Evolutionary conservation across 768 basidiomycete species (phyloP).

Genomic region (Lactarius pseudohatsudake): DNA sequence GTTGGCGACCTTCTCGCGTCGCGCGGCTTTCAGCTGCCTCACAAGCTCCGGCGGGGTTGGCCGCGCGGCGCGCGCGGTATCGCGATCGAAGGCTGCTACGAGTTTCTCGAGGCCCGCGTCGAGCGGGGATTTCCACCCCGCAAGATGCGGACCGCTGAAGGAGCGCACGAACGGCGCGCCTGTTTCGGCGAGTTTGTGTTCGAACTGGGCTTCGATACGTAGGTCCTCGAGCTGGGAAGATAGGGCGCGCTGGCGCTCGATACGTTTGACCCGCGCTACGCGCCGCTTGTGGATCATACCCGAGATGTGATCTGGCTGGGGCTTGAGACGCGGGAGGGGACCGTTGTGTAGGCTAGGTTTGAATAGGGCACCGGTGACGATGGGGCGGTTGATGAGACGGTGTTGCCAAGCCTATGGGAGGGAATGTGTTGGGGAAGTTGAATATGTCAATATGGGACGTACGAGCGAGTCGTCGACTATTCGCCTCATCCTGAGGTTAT

Average conservation of each 20-base stretch:
- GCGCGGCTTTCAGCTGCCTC: constrained; percentile 51
- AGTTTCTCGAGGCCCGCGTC: constrained; percentile 37
- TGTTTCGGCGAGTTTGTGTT: constrained; percentile 32
- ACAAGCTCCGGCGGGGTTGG: constrained; percentile 53
- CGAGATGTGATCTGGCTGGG: constrained; percentile 71
- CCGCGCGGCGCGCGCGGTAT: constrained; percentile 42
- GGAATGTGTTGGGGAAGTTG: constrained; percentile 6
- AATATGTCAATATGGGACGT: constrained; percentile 28
- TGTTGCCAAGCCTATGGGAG: constrained; percentile 53
- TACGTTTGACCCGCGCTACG: constrained; percentile 45
- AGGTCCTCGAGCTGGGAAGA: constrained; percentile 39
- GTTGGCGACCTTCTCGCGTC: constrained; percentile 59
- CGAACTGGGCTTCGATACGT: constrained; percentile 41
- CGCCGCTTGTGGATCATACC: constrained; percentile 63
- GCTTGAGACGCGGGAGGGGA: constrained; percentile 77
- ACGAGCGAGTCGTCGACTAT: constrained; percentile 56
- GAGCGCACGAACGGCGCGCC: constrained; percentile 25
- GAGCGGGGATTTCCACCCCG: constrained; percentile 41
- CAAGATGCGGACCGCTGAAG: constrained; percentile 29
- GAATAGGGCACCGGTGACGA: constrained; percentile 70
- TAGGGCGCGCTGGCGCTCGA: constrained; percentile 38
- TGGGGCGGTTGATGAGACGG: constrained; percentile 56
- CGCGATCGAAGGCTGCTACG: constrained; percentile 39
- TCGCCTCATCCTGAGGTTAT: constrained; percentile 48
- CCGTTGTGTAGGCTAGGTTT: constrained; percentile 60